phyloP scores from a whole-genome alignment of 495 filamentous ascomycete species.

The Monascus purpureus region DNA sequence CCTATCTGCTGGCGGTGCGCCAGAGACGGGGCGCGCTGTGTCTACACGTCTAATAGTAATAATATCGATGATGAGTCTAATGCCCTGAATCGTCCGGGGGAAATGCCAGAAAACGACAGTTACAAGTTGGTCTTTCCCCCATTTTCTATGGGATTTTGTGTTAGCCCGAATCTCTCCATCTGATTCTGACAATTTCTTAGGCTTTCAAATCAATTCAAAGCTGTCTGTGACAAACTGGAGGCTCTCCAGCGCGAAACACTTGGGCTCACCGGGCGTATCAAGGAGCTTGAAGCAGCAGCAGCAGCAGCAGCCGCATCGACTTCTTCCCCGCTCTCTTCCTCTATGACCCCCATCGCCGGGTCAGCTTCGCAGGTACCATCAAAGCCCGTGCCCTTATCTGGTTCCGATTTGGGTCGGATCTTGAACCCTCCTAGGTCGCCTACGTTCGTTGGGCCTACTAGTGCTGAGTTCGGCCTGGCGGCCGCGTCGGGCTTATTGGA shows the following conservation, averaged over 20 bases:
- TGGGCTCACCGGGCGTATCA: conserved; percentile 18
- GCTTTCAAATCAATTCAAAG: conserved; percentile 8
- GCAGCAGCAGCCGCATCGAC: background rate
- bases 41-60: conserved; percentile 39
- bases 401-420: conserved; percentile 16
- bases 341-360: conserved; percentile 1
- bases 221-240: conserved; percentile 18
- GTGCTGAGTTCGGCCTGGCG: conserved; percentile 26
- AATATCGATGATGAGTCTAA: no score
- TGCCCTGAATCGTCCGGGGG: background rate
- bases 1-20: conserved; percentile 64
- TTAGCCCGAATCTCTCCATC: no score
- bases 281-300: conserved; percentile 18
- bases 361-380: background rate
- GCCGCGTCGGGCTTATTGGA: background rate
- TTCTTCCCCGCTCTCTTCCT: conserved; percentile 3
- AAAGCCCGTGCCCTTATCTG: background rate
- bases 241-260: conserved; percentile 19
- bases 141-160: background rate
- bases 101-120: conserved; percentile 6
- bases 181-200: no score
- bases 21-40: conserved; percentile 46
- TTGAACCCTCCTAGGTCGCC: conserved; percentile 23
- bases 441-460: conserved; percentile 26
- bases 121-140: conserved; percentile 7